Percentiles rank a stretch among this genome's conserved stretches.
Evolutionary conservation across 2,329 filamentous ascomycete species (phyloP).

Genomic region (Claviceps sp.): DNA sequence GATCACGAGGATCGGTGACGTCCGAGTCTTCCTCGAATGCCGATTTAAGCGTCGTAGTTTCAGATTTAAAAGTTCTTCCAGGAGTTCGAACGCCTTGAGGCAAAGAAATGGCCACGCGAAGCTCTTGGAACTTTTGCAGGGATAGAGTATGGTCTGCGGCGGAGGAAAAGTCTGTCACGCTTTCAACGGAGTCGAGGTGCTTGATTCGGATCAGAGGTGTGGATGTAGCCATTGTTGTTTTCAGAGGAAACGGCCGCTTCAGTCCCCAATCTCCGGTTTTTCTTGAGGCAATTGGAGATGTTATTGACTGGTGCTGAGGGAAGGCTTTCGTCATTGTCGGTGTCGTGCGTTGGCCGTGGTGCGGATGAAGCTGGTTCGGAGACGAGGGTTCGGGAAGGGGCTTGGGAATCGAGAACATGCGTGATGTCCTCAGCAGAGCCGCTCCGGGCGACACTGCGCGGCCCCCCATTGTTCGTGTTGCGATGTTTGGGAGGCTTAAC

Average conservation of each 20-base stretch:
- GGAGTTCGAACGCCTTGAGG: conserved; percentile 19
- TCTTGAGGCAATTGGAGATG: conserved; percentile 60
- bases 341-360: conserved; percentile 23
- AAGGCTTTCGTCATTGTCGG: conserved; percentile 51
- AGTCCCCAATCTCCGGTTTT: conserved; percentile 81
- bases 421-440: conserved; percentile 68
- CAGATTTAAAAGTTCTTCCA: not conserved
- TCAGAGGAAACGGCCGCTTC: conserved; percentile 69
- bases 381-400: conserved; percentile 53
- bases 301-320: conserved; percentile 74
- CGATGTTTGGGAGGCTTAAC: conserved; percentile 15
- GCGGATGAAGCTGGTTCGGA: conserved; percentile 17
- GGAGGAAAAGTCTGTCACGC: conserved; percentile 78
- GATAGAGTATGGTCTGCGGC: conserved; percentile 72
- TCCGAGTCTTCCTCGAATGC: conserved; percentile 49
- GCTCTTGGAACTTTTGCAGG: conserved; percentile 73
- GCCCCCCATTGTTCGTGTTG: conserved; percentile 18
- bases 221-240: conserved; percentile 57
- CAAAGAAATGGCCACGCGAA: conserved; percentile 57
- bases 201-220: conserved; percentile 66
- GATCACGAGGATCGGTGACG: conserved; percentile 29
- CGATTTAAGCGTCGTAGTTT: conserved; percentile 23
- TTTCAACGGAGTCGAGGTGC: conserved; percentile 71
- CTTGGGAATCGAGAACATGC: conserved; percentile 76
- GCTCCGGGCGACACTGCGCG: conserved; percentile 44